A percentile compares a stretch with the other conserved stretches of the same genome.
phyloP scores from a whole-genome alignment of 2,329 filamentous ascomycete genomes.

The Magnaporthiopsis rhizophila region DNA sequence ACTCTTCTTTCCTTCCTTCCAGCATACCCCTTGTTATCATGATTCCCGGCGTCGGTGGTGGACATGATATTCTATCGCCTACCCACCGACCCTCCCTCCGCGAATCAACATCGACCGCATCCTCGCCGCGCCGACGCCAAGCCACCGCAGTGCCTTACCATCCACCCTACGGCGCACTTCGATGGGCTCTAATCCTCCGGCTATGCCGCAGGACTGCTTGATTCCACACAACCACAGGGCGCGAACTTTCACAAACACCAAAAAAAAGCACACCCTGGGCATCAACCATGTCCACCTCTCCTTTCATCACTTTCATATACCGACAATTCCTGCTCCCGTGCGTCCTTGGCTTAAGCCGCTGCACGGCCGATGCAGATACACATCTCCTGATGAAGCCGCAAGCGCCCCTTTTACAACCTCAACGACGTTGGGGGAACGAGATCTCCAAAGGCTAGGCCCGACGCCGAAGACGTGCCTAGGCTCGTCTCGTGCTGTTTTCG shows the following conservation, averaged over 20 bases:
- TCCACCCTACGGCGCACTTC: neutral
- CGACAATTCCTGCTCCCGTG: neutral
- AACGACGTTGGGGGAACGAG: neutral
- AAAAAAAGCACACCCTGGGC: neutral
- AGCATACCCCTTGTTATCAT: neutral
- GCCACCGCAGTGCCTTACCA: neutral
- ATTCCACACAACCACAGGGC: no score
- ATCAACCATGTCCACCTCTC: neutral
- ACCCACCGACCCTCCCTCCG: neutral
- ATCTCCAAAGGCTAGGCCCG: neutral
- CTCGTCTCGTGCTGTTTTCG: neutral
- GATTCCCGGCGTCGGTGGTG: neutral
- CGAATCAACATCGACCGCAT: neutral
- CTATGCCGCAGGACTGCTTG: neutral
- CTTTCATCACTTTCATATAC: neutral
- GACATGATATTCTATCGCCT: neutral
- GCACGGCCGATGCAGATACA: neutral
- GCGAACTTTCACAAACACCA: neutral
- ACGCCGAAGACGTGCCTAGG: neutral
- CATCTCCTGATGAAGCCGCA: neutral
- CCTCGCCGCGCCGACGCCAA: neutral
- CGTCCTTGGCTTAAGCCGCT: conserved; percentile 2
- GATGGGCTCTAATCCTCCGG: neutral
- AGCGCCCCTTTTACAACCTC: neutral
- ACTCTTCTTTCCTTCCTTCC: neutral